Evolutionary conservation across 768 basidiomycete genomes (phyloP).

Genomic region (Psilocybe cubensis): DNA sequence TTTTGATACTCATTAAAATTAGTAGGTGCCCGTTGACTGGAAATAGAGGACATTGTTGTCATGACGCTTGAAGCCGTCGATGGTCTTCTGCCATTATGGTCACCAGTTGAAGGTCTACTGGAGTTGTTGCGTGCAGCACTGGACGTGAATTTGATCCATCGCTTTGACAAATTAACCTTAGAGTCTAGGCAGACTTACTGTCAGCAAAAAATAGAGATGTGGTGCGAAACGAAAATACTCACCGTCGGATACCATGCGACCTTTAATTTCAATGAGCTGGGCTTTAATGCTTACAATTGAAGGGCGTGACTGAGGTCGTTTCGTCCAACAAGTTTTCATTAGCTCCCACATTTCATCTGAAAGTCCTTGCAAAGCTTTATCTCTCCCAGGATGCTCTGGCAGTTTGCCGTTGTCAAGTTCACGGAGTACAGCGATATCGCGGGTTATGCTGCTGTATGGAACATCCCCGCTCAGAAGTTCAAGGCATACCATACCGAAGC

Average conservation of each 20-base stretch:
- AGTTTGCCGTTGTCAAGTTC: constrained; percentile 37
- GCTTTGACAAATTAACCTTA: background rate
- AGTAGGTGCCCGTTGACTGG: background rate
- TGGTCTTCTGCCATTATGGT: constrained; percentile 5
- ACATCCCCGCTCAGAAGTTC: constrained; percentile 47
- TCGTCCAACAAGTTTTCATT: constrained; percentile 47
- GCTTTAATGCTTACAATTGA: constrained; percentile 37
- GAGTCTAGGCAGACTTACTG: background rate
- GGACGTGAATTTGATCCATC: background rate
- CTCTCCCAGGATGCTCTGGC: constrained; percentile 40
- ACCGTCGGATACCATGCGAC: background rate
- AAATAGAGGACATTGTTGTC: background rate
- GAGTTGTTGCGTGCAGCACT: background rate
- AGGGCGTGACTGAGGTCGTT: constrained; percentile 40
- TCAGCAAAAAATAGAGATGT: background rate
- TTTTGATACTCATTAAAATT: background rate
- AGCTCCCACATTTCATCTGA: constrained; percentile 46
- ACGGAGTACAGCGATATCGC: constrained; percentile 37
- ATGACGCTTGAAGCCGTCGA: constrained; percentile 12
- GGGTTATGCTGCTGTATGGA: constrained; percentile 36
- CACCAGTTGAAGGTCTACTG: background rate
- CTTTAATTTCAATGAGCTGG: constrained; percentile 26
- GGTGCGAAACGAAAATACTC: background rate
- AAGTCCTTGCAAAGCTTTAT: constrained; percentile 29
- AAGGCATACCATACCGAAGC: constrained; percentile 49